Percentiles rank a stretch among this genome's conserved stretches.
These are phyloP conservation scores for Cucumis variabilis DNA, from an alignment of 331 rosid species.

Conservation along the genomic window DNA sequence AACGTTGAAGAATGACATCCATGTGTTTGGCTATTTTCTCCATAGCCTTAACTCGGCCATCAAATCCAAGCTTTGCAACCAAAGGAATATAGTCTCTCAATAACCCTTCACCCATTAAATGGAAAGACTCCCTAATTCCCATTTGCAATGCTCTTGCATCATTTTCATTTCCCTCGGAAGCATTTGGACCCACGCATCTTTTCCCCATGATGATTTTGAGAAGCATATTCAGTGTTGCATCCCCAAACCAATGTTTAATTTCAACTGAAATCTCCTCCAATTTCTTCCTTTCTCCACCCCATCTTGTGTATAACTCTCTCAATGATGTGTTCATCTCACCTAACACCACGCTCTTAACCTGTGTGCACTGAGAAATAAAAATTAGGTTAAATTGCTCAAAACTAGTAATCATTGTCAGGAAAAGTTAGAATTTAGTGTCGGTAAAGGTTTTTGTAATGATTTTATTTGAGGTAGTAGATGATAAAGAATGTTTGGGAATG, in stretches of 20 bases:
- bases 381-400: no score
- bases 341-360: slow-evolving; percentile 21
- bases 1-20: slow-evolving; percentile 27
- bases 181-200: background rate
- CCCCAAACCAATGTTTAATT: slow-evolving; percentile 40
- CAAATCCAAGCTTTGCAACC: slow-evolving; percentile 47
- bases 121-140: slow-evolving; percentile 16
- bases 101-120: slow-evolving; percentile 33
- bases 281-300: background rate
- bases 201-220: slow-evolving; percentile 34
- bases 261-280: slow-evolving; percentile 24
- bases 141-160: slow-evolving; percentile 24
- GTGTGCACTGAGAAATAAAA: background rate
- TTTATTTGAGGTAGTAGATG: no score
- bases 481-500: no score
- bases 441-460: no score
- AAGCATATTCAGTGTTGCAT: slow-evolving; percentile 30
- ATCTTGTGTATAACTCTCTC: slow-evolving; percentile 21
- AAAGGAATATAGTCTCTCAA: slow-evolving; percentile 47
- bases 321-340: slow-evolving; percentile 32
- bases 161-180: background rate
- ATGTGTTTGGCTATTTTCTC: slow-evolving; percentile 36
- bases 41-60: slow-evolving; percentile 41
- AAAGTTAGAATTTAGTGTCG: no score
- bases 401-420: no score